Percentiles rank a stretch among this genome's conserved stretches.
These are phyloP conservation scores for Erodium texanum DNA, from an alignment of 441 rosid species.

Conservation along the genomic window DNA sequence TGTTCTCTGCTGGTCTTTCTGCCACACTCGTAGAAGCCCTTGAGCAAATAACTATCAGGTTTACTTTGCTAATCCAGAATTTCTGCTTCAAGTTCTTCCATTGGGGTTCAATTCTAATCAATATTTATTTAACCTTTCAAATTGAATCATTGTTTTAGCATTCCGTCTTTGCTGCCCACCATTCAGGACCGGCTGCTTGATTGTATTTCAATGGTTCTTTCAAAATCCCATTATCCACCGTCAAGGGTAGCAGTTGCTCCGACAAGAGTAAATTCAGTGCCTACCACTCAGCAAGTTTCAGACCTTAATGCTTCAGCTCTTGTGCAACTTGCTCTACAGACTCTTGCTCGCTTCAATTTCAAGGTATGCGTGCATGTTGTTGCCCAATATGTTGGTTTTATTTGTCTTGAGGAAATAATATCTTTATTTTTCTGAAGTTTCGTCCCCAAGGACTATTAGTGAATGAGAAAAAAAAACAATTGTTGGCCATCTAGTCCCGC, in stretches of 20 bases:
- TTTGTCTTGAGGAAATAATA: neutral
- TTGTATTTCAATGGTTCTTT: constrained; percentile 78
- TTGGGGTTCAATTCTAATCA: constrained; percentile 6
- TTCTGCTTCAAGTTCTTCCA: constrained; percentile 8
- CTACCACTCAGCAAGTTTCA: constrained; percentile 50
- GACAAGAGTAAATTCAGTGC: constrained; percentile 48
- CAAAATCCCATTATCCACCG: constrained; percentile 66
- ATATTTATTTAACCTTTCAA: constrained; percentile 12
- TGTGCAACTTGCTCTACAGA: constrained; percentile 95
- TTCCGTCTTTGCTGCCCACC: constrained; percentile 78
- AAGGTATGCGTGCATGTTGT: constrained; percentile 42
- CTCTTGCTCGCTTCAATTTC: constrained; percentile 92
- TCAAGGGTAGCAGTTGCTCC: constrained; percentile 51
- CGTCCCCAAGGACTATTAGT: neutral
- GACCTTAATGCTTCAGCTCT: constrained; percentile 66
- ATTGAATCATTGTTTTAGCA: constrained; percentile 46
- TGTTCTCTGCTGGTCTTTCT: constrained; percentile 89
- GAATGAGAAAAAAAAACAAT: neutral
- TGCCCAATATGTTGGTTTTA: neutral
- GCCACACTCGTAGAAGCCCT: constrained; percentile 80
- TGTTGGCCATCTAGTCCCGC: neutral
- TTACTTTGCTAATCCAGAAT: constrained; percentile 18
- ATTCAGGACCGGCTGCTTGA: constrained; percentile 85
- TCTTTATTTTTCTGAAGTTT: neutral
- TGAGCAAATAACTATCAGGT: constrained; percentile 76